phyloP scores from a whole-genome alignment of 176 grass and related monocot genomes.

The Zoysia pacifica region DNA sequence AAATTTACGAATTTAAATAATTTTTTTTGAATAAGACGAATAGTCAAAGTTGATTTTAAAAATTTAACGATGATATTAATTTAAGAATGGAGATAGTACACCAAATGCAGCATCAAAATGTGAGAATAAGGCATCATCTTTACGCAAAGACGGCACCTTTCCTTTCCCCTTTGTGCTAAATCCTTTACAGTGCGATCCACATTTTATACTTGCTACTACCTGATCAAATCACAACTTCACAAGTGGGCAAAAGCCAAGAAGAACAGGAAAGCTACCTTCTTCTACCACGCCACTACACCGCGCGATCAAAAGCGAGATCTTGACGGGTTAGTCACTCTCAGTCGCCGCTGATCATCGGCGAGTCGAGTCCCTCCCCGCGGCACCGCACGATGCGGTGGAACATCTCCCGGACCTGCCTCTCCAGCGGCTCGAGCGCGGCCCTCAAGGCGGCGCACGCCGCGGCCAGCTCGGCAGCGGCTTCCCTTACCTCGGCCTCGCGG shows the following conservation, averaged over 20 bases:
- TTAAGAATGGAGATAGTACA: not conserved
- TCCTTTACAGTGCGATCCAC: conserved; percentile 44
- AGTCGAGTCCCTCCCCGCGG: conserved; percentile 85
- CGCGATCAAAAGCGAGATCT: conserved; percentile 14
- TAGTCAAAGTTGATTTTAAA: too few species aligned
- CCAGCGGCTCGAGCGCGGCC: conserved; percentile 68
- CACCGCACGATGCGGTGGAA: conserved; percentile 93
- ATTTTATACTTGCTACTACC: not conserved
- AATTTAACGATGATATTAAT: too few species aligned
- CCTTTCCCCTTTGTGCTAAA: conserved; percentile 27
- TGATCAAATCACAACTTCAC: not conserved
- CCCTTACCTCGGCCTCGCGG: conserved; percentile 52
- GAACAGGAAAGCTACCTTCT: conserved; percentile 23
- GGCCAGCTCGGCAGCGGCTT: conserved; percentile 56
- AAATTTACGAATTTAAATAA: too few species aligned
- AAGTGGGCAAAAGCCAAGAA: conserved; percentile 34
- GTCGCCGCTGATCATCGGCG: conserved; percentile 42
- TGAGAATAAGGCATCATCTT: conserved; percentile 53
- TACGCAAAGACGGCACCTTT: conserved; percentile 46
- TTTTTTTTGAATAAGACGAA: too few species aligned
- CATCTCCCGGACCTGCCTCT: conserved; percentile 81
- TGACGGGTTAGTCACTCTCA: conserved; percentile 29
- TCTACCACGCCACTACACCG: conserved; percentile 14
- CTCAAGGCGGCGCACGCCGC: conserved; percentile 56
- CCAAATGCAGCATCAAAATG: conserved; percentile 57